Base-by-base conservation (phyloP, 1,284 basidiomycete species). In the Volvariella surrecta region DNA sequence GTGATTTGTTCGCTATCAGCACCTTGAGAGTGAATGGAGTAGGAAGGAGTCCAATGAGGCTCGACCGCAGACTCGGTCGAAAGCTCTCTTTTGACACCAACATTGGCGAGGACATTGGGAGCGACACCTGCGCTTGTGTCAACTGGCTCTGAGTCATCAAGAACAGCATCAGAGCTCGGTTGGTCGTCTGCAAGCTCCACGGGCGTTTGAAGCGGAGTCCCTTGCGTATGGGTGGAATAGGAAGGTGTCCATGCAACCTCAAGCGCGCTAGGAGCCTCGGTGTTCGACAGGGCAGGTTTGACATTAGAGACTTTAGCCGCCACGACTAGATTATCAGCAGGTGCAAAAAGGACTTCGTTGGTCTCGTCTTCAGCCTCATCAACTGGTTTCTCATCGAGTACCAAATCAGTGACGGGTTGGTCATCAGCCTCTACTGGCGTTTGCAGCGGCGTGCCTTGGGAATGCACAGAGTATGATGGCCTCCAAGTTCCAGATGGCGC, bases 391-490 rank as follows among this genome's bases (percentile, higher is more conserved):
- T 6, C 24, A 11, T 28, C 11, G 24, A 28, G 11, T 28, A 6
- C 24, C 11, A 28, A 28, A 28, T 28, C 11, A 11, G 24, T 6
- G 6, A 28, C 24, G 11, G 24, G 24, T 6, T 28, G 24, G 6
- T 28, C 24, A 11, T 28, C 57, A 24, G 44, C 20, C 15, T 32
- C 31, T 24, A 31, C 35, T n/a, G 39, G 22, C 17, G 37, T 10
- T 19, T 42, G 28, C 15, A 42, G 37, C n/a, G 47, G 50, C 31
- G 45, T 62, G 24, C 59, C 60, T 47, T 62, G 60, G 15, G 47
- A 50, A 43, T 53, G 53, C 24, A 59, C 55, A 15, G 57, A 55
- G 45, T 62, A 60, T 2, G 59, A 62, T 17, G 59, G 48, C 3
- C 55, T 50, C 58, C 56, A 57, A 37, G 34, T 35, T n/a, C 7